These are phyloP conservation scores for Neonothopanus nambi DNA, from an alignment of 1,284 basidiomycete species.

Conservation along the genomic window DNA sequence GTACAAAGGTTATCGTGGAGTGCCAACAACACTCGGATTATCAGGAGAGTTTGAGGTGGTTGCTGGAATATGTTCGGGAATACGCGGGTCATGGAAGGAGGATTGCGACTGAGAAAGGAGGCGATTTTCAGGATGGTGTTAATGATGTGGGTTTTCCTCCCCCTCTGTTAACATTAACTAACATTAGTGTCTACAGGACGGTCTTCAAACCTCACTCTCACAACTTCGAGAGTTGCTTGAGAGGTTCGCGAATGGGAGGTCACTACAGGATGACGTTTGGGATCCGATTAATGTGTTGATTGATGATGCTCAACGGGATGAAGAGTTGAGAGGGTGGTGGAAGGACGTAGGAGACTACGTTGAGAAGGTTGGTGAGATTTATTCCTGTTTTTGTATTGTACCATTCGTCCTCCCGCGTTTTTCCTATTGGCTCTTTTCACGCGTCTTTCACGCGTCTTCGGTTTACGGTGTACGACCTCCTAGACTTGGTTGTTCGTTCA, in stretches of 20 bases:
- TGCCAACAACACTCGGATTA: conserved; percentile 94
- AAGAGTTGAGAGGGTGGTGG: conserved; percentile 82
- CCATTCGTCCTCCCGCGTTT: too few species aligned
- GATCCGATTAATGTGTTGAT: conserved; percentile 76
- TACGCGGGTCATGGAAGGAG: conserved; percentile 71
- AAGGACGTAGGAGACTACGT: conserved; percentile 62
- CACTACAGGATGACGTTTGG: conserved; percentile 62
- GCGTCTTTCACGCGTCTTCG: too few species aligned
- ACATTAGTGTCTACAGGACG: conserved; percentile 38
- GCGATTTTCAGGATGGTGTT: conserved; percentile 21
- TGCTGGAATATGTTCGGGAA: conserved; percentile 70
- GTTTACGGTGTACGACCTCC: too few species aligned
- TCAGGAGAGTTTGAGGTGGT: conserved; percentile 79
- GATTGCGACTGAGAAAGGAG: conserved; percentile 40
- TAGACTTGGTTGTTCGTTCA: too few species aligned
- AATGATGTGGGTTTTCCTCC: conserved; percentile 24
- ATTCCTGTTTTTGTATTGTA: not conserved
- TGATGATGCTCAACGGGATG: conserved; percentile 76
- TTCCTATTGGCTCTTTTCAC: too few species aligned
- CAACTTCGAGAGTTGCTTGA: conserved; percentile 85
- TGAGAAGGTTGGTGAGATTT: conserved; percentile 66
- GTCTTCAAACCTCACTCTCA: conserved; percentile 55
- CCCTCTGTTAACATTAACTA: not conserved
- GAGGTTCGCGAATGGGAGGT: conserved; percentile 83
- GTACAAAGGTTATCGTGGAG: conserved; percentile 81